Conservation (phyloP, 2,329 filamentous ascomycete genomes). For the Chaetomiaceae sp. region DNA sequence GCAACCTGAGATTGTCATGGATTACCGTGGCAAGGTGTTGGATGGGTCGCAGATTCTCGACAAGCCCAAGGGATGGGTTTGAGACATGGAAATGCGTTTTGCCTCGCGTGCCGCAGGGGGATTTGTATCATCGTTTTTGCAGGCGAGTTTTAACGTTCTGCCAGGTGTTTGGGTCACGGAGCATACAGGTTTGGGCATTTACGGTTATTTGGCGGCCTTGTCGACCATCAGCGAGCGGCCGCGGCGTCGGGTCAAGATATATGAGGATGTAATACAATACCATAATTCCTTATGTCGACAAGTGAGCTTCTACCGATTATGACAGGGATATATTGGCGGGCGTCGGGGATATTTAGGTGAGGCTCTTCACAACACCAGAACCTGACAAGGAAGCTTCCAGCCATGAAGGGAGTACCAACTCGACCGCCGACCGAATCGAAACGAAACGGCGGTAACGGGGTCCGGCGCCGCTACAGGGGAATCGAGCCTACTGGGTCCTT, state of each 20-base stretch:
- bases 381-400: no score
- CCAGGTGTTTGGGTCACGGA: slow-evolving; percentile 8
- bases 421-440: no score
- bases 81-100: neutral
- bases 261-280: slow-evolving; percentile 1
- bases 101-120: no score
- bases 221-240: neutral
- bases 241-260: neutral
- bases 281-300: no score
- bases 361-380: no score
- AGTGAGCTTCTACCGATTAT: no score
- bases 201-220: neutral
- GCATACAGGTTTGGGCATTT: slow-evolving; percentile 1
- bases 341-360: no score
- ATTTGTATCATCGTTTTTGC: slow-evolving; percentile 1
- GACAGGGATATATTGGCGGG: no score
- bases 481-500: no score
- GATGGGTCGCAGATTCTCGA: slow-evolving; percentile 21
- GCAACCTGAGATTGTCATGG: slow-evolving; percentile 12
- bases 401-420: no score
- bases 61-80: neutral
- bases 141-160: neutral
- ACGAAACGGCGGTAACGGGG: no score
- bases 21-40: slow-evolving; percentile 18
- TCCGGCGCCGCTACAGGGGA: no score